A percentile compares a stretch with the other conserved stretches of the same genome.
These are phyloP conservation scores for Penicillium coffeae DNA, from an alignment of 495 filamentous ascomycete genomes.

Conservation along the genomic window DNA sequence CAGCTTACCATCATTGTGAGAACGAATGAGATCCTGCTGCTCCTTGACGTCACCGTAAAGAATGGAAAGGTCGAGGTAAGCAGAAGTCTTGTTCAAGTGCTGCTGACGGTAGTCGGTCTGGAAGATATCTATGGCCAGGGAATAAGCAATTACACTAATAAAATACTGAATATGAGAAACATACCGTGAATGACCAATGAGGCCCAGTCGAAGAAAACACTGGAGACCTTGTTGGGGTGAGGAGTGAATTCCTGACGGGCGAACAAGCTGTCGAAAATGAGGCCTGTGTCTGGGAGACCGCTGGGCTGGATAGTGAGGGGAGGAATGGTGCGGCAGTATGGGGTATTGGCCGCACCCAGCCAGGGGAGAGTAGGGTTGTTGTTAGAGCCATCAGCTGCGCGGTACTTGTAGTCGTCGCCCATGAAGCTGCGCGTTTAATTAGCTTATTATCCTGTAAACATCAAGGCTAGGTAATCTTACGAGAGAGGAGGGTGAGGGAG, in stretches of 20 bases:
- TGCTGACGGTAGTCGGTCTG: slow-evolving; percentile 53
- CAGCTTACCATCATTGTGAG: slow-evolving; percentile 53
- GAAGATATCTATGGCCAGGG: slow-evolving; percentile 45
- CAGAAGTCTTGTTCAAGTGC: slow-evolving; percentile 53
- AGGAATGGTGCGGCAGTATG: slow-evolving; percentile 52
- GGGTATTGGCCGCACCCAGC: slow-evolving; percentile 53
- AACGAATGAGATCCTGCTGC: slow-evolving; percentile 53
- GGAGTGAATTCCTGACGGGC: slow-evolving; percentile 50
- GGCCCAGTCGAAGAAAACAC: slow-evolving; percentile 57
- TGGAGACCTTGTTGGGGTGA: slow-evolving; percentile 56
- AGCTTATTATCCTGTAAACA: slow-evolving; percentile 1
- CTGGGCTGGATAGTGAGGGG: slow-evolving; percentile 50
- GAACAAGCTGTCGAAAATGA: slow-evolving; percentile 52
- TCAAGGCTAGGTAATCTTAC: slow-evolving; percentile 23
- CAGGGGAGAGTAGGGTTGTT: slow-evolving; percentile 56
- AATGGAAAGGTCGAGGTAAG: slow-evolving; percentile 56
- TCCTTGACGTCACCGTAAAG: slow-evolving; percentile 56
- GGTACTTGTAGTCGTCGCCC: slow-evolving; percentile 62
- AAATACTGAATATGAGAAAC: not conserved
- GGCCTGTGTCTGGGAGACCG: slow-evolving; percentile 49
- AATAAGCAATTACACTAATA: slow-evolving; percentile 2
- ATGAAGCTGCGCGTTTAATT: slow-evolving; percentile 43
- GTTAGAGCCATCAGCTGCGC: slow-evolving; percentile 70
- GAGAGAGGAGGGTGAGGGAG: slow-evolving; percentile 50
- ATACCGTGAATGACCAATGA: slow-evolving; percentile 54